Percentiles rank a stretch among this genome's conserved stretches.
Conservation (phyloP, 1,139 yeast species). For the Yamadazyma friedrichii region DNA sequence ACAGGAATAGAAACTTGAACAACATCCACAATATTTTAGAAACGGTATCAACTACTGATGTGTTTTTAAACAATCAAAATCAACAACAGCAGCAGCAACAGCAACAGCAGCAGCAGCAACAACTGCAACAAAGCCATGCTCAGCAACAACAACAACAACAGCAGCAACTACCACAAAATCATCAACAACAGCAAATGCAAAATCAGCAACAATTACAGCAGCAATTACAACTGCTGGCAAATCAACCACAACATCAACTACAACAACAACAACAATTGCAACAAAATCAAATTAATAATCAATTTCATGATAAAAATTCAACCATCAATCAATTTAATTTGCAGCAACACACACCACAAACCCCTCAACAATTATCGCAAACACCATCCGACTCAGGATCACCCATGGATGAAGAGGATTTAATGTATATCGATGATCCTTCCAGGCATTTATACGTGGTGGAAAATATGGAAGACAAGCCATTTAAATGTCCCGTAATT, state of each 20-base stretch:
- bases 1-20: conserved; percentile 36
- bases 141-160: conserved; percentile 14
- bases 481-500: conserved; percentile 95
- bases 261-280: not conserved
- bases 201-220: too few species aligned
- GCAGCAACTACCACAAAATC: conserved; percentile 8
- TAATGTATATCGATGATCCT: conserved; percentile 82
- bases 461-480: conserved; percentile 90
- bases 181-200: conserved; percentile 6
- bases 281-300: conserved; percentile 12
- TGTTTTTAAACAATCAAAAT: conserved; percentile 54
- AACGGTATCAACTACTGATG: conserved; percentile 86
- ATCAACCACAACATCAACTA: conserved; percentile 8
- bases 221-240: conserved; percentile 3
- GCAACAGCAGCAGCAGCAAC: conserved; percentile 15
- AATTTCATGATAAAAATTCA: conserved; percentile 15
- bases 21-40: conserved; percentile 56
- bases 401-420: conserved; percentile 38
- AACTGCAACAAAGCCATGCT: conserved; percentile 11
- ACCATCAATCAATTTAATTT: conserved; percentile 14
- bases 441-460: conserved; percentile 90
- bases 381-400: conserved; percentile 19
- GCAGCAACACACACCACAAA: conserved; percentile 21
- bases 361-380: conserved; percentile 16
- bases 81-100: conserved; percentile 16